Conservation (phyloP, 2,329 filamentous ascomycete genomes). For the Claviceps sp. region DNA sequence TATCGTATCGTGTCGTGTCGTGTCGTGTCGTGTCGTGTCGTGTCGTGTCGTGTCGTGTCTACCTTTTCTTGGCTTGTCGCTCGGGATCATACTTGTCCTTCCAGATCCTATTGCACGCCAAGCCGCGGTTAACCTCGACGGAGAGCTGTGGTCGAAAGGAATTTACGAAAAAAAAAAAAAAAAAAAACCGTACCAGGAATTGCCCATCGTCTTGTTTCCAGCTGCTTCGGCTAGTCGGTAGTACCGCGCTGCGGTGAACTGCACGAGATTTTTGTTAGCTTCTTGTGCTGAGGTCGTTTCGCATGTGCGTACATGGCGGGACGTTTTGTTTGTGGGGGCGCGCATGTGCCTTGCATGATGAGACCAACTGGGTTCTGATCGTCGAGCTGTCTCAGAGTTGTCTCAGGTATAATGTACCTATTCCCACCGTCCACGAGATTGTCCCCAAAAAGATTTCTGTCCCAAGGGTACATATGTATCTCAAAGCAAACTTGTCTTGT, state of each 20-base stretch:
- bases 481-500: no score
- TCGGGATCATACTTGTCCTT: conserved; percentile 78
- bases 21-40: neutral
- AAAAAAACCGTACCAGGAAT: conserved; percentile 90
- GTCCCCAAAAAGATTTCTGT: no score
- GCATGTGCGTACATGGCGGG: neutral
- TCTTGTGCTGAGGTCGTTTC: conserved; percentile 6
- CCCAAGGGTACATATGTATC: no score
- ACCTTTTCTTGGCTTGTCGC: conserved; percentile 27
- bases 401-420: no score
- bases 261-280: conserved; percentile 26
- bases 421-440: no score
- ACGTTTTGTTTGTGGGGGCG: neutral
- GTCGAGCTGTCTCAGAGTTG: no score
- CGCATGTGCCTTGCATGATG: neutral
- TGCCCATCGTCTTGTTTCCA: conserved; percentile 81
- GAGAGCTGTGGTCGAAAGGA: conserved; percentile 2
- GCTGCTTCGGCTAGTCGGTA: conserved; percentile 81
- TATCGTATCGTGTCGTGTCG: neutral
- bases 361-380: no score
- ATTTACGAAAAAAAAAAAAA: conserved; percentile 18
- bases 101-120: conserved; percentile 63
- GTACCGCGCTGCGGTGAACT: conserved; percentile 78
- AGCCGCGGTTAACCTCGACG: conserved; percentile 1
- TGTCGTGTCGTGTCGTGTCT: neutral